Evolutionary conservation across 257 asterid species (phyloP).

Genomic region (Hygrophila difformis): DNA sequence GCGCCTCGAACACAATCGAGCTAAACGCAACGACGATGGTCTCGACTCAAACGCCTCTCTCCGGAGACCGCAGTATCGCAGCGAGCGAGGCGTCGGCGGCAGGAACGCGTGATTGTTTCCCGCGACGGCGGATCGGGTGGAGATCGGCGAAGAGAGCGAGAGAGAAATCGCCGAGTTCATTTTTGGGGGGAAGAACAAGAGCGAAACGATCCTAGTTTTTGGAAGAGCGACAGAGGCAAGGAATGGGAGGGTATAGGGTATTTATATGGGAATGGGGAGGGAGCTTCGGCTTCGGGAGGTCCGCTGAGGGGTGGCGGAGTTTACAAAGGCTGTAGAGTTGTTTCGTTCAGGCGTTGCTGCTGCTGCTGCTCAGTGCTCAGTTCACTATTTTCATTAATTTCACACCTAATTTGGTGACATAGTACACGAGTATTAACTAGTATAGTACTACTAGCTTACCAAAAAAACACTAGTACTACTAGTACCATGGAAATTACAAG

Average conservation of each 20-base stretch:
- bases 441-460: too few relatives aligned
- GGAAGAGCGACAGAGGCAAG: constrained; percentile 8
- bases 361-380: too few relatives aligned
- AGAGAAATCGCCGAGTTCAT: constrained; percentile 69
- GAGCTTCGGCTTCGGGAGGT: constrained; percentile 42
- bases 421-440: too few relatives aligned
- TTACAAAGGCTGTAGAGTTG: constrained; percentile 28
- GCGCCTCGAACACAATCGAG: constrained; percentile 26
- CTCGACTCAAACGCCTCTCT: constrained; percentile 46
- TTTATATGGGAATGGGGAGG: too few relatives aligned
- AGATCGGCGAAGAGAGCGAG: constrained; percentile 44
- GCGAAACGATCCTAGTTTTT: background rate
- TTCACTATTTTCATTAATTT: too few relatives aligned
- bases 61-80: constrained; percentile 78
- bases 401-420: too few relatives aligned
- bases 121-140: constrained; percentile 36
- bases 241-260: constrained; percentile 1
- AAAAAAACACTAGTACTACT: too few relatives aligned
- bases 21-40: constrained; percentile 19
- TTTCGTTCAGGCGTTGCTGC: too few relatives aligned
- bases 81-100: constrained; percentile 48
- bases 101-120: constrained; percentile 17
- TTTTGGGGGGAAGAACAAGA: constrained; percentile 7
- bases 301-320: constrained; percentile 70
- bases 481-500: too few relatives aligned